These are phyloP conservation scores for Penicillium parvum DNA, from an alignment of 495 filamentous ascomycete species.

Conservation along the genomic window DNA sequence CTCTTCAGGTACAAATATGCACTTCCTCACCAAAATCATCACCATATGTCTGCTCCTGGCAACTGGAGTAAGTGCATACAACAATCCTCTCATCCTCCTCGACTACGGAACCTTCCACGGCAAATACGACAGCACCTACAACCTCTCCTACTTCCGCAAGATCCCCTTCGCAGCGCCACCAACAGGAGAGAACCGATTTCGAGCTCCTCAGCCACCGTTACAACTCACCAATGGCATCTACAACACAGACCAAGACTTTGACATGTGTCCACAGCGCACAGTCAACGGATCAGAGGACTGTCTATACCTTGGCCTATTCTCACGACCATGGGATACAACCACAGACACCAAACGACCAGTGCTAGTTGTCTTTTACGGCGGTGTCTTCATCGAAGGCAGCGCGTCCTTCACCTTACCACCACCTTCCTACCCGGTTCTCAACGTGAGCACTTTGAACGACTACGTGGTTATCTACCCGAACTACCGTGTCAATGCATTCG, in stretches of 20 bases:
- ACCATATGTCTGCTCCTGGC: slow-evolving; percentile 8
- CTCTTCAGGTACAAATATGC: not conserved
- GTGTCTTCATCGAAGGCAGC: slow-evolving; percentile 56
- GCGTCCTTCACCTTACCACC: slow-evolving; percentile 52
- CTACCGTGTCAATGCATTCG: slow-evolving; percentile 57
- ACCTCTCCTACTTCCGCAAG: slow-evolving; percentile 51
- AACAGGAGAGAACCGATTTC: slow-evolving; percentile 51
- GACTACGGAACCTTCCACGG: slow-evolving; percentile 58
- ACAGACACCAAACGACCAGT: slow-evolving; percentile 47
- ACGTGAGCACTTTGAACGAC: slow-evolving; percentile 42
- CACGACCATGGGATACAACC: slow-evolving; percentile 46
- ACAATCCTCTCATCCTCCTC: slow-evolving; percentile 31
- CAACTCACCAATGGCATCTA: slow-evolving; percentile 45
- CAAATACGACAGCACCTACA: slow-evolving; percentile 47
- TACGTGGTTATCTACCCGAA: slow-evolving; percentile 51
- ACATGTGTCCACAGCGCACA: slow-evolving; percentile 55
- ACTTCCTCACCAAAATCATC: not conserved
- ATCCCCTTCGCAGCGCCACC: slow-evolving; percentile 59
- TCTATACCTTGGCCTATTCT: slow-evolving; percentile 56
- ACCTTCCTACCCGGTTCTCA: slow-evolving; percentile 52
- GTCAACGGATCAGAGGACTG: slow-evolving; percentile 61
- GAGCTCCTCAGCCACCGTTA: slow-evolving; percentile 50
- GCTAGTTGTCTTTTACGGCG: slow-evolving; percentile 57
- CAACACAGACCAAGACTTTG: slow-evolving; percentile 52
- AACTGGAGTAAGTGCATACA: slow-evolving; percentile 12